These are phyloP conservation scores for Malus hybrid DNA, from an alignment of 331 rosid species.

Conservation along the genomic window DNA sequence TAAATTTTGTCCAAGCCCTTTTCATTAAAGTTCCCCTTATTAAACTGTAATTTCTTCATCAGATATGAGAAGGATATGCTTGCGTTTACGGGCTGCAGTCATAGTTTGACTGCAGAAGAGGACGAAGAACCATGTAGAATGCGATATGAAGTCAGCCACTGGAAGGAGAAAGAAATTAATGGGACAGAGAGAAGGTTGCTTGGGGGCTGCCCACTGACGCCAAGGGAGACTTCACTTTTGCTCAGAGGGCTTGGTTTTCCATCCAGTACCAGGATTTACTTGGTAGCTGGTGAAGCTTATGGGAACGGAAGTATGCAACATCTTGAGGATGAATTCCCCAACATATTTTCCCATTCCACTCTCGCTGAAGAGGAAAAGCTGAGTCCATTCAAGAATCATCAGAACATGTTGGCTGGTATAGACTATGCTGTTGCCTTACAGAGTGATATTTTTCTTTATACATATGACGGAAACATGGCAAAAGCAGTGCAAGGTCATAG, in stretches of 20 bases:
- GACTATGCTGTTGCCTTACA: constrained; percentile 92
- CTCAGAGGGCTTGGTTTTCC: constrained; percentile 84
- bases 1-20: too few species aligned
- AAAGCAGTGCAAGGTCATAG: constrained; percentile 99
- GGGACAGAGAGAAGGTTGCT: constrained; percentile 91
- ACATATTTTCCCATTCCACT: constrained; percentile 79
- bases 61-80: constrained; percentile 99
- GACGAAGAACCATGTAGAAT: constrained; percentile 67
- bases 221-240: constrained; percentile 86
- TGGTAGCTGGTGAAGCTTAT: constrained; percentile 92
- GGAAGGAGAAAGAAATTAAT: constrained; percentile 98
- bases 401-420: constrained; percentile 98
- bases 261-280: constrained; percentile 67
- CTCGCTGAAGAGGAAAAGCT: constrained; percentile 68
- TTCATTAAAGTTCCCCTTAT: neutral
- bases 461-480: constrained; percentile 97
- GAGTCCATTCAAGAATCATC: constrained; percentile 69
- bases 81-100: constrained; percentile 97
- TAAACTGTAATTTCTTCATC: neutral
- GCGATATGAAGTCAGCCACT: constrained; percentile 92
- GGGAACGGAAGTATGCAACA: constrained; percentile 86
- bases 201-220: constrained; percentile 96
- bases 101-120: constrained; percentile 76
- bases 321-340: constrained; percentile 72
- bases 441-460: constrained; percentile 83